Evolutionary conservation across 495 filamentous ascomycete species (phyloP).

Genomic region (Mytilinidion resinicola): DNA sequence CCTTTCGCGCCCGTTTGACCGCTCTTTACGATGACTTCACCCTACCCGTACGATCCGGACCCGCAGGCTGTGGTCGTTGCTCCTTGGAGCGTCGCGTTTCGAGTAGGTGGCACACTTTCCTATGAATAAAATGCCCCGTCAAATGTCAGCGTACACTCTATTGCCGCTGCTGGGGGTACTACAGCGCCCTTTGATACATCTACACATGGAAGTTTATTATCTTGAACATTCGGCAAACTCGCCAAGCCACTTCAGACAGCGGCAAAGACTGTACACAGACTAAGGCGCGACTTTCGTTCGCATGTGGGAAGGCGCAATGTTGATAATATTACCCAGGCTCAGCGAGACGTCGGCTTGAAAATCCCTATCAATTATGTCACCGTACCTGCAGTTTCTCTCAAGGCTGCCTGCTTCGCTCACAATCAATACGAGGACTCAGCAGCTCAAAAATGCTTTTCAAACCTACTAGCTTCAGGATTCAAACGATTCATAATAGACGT

Average conservation of each 20-base stretch:
- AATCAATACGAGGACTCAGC: conserved; percentile 43
- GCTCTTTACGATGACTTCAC: no score
- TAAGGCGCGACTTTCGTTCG: not conserved
- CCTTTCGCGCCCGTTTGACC: no score
- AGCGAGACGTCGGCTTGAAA: conserved; percentile 54
- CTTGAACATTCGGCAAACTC: no score
- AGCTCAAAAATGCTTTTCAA: conserved; percentile 52
- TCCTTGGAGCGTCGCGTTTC: conserved; percentile 9
- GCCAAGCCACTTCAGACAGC: no score
- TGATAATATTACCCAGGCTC: conserved; percentile 40
- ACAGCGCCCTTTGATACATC: no score
- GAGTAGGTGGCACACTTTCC: not conserved
- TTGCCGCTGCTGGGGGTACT: no score
- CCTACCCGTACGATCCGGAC: conserved; percentile 9
- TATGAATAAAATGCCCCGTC: no score
- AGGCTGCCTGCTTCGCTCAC: conserved; percentile 53
- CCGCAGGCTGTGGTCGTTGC: not conserved
- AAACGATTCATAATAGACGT: conserved; percentile 54
- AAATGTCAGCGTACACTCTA: no score
- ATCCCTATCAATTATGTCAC: conserved; percentile 59
- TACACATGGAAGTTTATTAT: no score
- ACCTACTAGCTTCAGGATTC: conserved; percentile 54
- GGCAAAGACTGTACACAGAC: no score
- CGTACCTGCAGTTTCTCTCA: conserved; percentile 48
- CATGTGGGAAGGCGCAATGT: not conserved